Conservation (phyloP, 148 eudicot species). For the Bassia scoparia region DNA sequence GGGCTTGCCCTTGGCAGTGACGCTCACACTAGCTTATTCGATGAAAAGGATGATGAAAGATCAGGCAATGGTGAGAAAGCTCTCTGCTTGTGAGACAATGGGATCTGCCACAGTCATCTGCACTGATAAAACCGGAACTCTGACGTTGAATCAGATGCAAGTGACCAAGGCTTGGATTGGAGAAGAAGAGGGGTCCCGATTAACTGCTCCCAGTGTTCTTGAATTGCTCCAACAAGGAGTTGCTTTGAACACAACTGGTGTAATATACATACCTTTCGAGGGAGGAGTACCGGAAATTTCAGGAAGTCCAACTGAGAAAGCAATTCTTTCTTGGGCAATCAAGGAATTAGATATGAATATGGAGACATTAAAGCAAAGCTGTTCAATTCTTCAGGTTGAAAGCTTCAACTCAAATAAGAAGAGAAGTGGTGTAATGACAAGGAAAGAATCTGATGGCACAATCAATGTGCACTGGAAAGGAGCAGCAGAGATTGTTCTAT, state of each 20-base stretch:
- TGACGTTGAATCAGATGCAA: conserved; percentile 78
- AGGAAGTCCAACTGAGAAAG: conserved; percentile 90
- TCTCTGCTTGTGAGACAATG: conserved; percentile 90
- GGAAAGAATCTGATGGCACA: conserved; percentile 35
- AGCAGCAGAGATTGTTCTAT: conserved; percentile 74
- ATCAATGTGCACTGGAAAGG: conserved; percentile 80
- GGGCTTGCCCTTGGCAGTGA: conserved; percentile 83
- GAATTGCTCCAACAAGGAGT: conserved; percentile 61
- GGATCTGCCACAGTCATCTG: conserved; percentile 87
- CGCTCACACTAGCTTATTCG: conserved; percentile 83
- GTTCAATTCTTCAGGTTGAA: conserved; percentile 54
- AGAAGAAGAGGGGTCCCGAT: conserved; percentile 28
- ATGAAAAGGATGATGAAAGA: conserved; percentile 92
- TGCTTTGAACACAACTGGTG: conserved; percentile 71
- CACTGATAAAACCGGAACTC: conserved; percentile 80
- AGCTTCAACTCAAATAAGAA: conserved; percentile 80
- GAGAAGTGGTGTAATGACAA: conserved; percentile 63
- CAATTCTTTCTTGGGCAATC: conserved; percentile 78
- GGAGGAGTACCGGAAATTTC: conserved; percentile 50
- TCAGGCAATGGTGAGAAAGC: conserved; percentile 88
- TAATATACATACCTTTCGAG: conserved; percentile 39
- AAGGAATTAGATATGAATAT: conserved; percentile 59
- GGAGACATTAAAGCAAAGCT: conserved; percentile 42
- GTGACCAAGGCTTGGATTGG: conserved; percentile 71
- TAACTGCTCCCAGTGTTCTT: conserved; percentile 30